Base-by-base conservation (phyloP, 768 basidiomycete genomes). In the Cystobasidium onofrii region DNA sequence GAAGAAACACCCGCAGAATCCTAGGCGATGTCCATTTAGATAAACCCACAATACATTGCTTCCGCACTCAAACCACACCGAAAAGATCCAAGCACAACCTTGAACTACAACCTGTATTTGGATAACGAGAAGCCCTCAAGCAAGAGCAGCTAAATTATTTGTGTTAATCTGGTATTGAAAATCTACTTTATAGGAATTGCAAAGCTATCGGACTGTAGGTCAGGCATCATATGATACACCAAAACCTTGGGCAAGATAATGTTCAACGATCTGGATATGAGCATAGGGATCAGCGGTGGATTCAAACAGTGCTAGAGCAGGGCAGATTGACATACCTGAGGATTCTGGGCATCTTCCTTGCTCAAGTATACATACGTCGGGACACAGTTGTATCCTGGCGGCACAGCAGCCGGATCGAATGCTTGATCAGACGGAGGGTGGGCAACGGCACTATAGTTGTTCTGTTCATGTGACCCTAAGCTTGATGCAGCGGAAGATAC, bases 171-270 rank as follows among this genome's bases (percentile, higher is more conserved):
- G n/a, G n/a, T n/a, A n/a, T n/a, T n/a, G n/a, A n/a, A n/a, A n/a
- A n/a, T n/a, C n/a, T n/a, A n/a, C n/a, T n/a, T n/a, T n/a, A n/a
- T n/a, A n/a, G n/a, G n/a, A n/a, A n/a, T n/a, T n/a, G n/a, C n/a
- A n/a, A n/a, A n/a, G n/a, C n/a, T n/a, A n/a, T n/a, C n/a, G n/a
- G n/a, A n/a, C n/a, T n/a, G n/a, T 39, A 6, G 46, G 12, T 71
- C 43, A 71, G 9, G 69, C 69, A 60, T 71, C 69, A 34, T 71
- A 71, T 20, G 69, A 71, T 10, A 71, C 69, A 12, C 69, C 69
- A 36, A 41, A 71, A 20, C 69, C 69, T 60, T 71, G 69, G 1
- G 69, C 23, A 1, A 71, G 69, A 55, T 71, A 71, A 55, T 71
- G 69, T 20, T 71, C 55, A 15, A 71, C 69, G 34, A 71, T 71